A percentile compares a stretch with the other conserved stretches of the same genome.
Conservation (phyloP, 2,329 filamentous ascomycete species). For the Diaporthe velutina region DNA sequence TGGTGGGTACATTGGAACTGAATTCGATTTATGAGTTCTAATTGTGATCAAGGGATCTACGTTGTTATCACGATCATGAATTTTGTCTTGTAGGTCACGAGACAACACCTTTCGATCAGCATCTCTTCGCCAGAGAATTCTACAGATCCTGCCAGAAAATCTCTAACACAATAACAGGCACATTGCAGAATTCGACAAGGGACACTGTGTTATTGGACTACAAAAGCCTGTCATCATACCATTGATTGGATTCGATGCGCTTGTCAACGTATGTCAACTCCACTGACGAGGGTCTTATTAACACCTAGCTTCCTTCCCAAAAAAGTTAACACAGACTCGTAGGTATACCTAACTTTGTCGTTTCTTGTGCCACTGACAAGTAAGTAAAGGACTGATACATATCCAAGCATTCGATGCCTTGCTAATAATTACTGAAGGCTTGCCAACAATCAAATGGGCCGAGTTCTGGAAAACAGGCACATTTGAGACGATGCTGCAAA, state of each 20-base stretch:
- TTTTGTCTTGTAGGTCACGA: not conserved
- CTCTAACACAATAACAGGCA: not conserved
- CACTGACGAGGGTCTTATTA: not conserved
- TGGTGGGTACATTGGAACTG: not conserved
- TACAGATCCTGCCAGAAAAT: not conserved
- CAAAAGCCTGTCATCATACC: constrained; percentile 25
- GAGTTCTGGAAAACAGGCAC: not conserved
- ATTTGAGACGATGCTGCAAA: constrained; percentile 3
- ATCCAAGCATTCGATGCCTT: not conserved
- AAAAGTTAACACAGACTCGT: not conserved
- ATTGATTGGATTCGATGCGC: not conserved
- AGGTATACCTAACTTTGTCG: constrained; percentile 12
- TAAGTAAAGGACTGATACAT: not conserved
- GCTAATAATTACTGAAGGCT: not conserved
- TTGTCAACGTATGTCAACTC: constrained; percentile 9
- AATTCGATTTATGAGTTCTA: not conserved
- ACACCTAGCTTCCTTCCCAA: not conserved
- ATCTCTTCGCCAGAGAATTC: no score
- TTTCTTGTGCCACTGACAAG: constrained; percentile 16
- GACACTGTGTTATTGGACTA: constrained; percentile 19
- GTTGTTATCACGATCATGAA: constrained; percentile 11
- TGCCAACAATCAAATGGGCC: constrained; percentile 25
- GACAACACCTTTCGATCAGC: not conserved
- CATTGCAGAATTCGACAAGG: constrained; percentile 18
- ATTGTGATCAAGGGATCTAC: not conserved